phyloP scores from a whole-genome alignment of 345 rosid genomes.

The Ceriops tagal region DNA sequence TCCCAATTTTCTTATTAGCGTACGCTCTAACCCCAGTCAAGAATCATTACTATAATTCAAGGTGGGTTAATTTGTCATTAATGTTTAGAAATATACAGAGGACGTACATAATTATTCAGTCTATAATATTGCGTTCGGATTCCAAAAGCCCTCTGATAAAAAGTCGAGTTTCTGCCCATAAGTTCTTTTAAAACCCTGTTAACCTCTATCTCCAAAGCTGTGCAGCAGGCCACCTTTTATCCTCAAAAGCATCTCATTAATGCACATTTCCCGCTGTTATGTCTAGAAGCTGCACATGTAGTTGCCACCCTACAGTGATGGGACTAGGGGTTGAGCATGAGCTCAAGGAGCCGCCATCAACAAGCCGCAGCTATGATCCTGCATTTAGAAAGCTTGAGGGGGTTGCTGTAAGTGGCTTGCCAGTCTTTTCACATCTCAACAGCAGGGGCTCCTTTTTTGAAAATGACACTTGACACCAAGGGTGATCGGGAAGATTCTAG shows the following conservation, averaged over 20 bases:
- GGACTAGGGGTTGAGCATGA: background rate
- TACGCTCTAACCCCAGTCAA: slow-evolving; percentile 5
- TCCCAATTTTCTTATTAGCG: background rate
- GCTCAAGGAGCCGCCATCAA: background rate
- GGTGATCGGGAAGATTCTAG: slow-evolving; percentile 31
- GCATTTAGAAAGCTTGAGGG: slow-evolving; percentile 32
- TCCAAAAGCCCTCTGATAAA: background rate
- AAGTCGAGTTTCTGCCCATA: background rate
- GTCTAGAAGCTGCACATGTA: slow-evolving; percentile 4
- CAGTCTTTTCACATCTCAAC: slow-evolving; percentile 40
- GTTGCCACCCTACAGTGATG: background rate
- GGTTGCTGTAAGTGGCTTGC: slow-evolving; percentile 31
- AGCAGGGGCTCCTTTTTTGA: slow-evolving; percentile 36
- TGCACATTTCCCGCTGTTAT: slow-evolving; percentile 2
- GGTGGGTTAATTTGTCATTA: too few species aligned
- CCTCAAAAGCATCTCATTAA: background rate
- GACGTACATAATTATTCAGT: background rate
- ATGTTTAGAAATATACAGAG: background rate
- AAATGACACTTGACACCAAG: slow-evolving; percentile 24
- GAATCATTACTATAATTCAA: slow-evolving; percentile 11
- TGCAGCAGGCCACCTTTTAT: background rate
- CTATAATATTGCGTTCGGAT: background rate
- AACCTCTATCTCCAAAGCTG: background rate
- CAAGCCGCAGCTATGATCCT: background rate
- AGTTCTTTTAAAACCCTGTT: slow-evolving; percentile 3